Evolutionary conservation across 805 yeast species (phyloP).

Genomic region (Barnettozyma siamensis): DNA sequence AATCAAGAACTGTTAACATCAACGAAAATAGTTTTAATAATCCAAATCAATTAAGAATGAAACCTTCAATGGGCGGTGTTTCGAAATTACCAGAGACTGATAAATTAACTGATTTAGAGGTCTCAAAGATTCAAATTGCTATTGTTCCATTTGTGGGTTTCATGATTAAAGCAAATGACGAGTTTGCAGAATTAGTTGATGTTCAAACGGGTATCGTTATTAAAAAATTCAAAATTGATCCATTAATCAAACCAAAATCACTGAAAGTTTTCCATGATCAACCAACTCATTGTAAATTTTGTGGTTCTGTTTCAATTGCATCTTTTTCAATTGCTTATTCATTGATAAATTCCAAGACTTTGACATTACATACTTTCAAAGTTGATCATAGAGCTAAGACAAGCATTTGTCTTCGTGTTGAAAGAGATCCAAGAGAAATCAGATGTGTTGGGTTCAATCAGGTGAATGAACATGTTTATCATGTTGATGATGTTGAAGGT

Average conservation of each 20-base stretch:
- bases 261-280: conserved; percentile 73
- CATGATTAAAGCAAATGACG: conserved; percentile 54
- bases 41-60: conserved; percentile 7
- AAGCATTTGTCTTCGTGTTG: conserved; percentile 80
- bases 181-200: conserved; percentile 63
- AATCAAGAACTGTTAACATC: conserved; percentile 43
- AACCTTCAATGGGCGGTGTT: too few relatives aligned
- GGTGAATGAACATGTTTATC: conserved; percentile 62
- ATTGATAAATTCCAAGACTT: conserved; percentile 46
- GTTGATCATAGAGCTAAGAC: conserved; percentile 71
- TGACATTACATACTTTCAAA: conserved; percentile 68
- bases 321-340: conserved; percentile 71
- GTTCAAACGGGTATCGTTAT: conserved; percentile 72
- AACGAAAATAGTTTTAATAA: conserved; percentile 34
- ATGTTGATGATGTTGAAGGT: conserved; percentile 60
- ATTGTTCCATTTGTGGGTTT: conserved; percentile 69
- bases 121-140: conserved; percentile 30
- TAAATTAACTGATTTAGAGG: background rate
- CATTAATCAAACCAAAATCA: conserved; percentile 42
- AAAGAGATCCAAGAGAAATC: conserved; percentile 88
- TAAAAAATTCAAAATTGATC: conserved; percentile 54
- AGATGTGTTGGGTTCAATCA: conserved; percentile 83
- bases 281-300: conserved; percentile 84
- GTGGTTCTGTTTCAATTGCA: conserved; percentile 81
- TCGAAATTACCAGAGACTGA: background rate